Conservation (phyloP, 2,329 filamentous ascomycete genomes). For the Ophiostoma australiae region DNA sequence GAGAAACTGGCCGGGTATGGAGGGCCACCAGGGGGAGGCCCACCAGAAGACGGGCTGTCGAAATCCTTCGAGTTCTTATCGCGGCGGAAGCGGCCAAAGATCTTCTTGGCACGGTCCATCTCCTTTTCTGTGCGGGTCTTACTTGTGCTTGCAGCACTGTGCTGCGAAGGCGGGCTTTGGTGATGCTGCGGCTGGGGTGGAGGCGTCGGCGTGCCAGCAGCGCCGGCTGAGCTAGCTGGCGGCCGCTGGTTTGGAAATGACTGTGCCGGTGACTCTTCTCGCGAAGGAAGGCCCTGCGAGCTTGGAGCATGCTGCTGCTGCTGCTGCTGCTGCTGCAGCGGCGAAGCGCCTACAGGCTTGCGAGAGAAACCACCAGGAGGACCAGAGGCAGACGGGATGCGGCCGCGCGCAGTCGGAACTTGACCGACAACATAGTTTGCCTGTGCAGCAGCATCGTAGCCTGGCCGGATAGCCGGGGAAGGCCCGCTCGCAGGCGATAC, state of each 20-base stretch:
- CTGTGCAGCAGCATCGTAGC: background rate
- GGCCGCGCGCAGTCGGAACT: slow-evolving; percentile 20
- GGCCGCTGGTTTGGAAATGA: background rate
- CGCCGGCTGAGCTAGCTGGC: background rate
- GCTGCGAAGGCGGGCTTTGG: slow-evolving; percentile 15
- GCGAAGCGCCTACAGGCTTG: slow-evolving; percentile 20
- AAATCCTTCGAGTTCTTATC: slow-evolving; percentile 23
- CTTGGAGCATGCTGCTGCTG: slow-evolving; percentile 15
- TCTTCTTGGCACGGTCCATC: slow-evolving; percentile 29
- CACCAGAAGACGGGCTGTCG: slow-evolving; percentile 22
- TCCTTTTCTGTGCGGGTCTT: slow-evolving; percentile 26
- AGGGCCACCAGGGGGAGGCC: slow-evolving; percentile 31
- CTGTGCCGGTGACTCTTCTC: background rate
- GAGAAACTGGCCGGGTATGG: slow-evolving; percentile 24
- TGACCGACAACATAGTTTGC: slow-evolving; percentile 7
- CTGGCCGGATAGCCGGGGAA: background rate
- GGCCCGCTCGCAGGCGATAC: background rate
- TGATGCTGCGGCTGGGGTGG: slow-evolving; percentile 21
- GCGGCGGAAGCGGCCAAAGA: slow-evolving; percentile 25
- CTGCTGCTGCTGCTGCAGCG: slow-evolving; percentile 16
- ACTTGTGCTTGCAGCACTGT: background rate
- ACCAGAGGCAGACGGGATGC: slow-evolving; percentile 17
- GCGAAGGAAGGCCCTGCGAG: slow-evolving; percentile 17
- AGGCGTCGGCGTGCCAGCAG: slow-evolving; percentile 18
- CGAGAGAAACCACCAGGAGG: slow-evolving; percentile 13